Conservation (phyloP, 345 rosid genomes). For the Eucalyptus tenuipes region DNA sequence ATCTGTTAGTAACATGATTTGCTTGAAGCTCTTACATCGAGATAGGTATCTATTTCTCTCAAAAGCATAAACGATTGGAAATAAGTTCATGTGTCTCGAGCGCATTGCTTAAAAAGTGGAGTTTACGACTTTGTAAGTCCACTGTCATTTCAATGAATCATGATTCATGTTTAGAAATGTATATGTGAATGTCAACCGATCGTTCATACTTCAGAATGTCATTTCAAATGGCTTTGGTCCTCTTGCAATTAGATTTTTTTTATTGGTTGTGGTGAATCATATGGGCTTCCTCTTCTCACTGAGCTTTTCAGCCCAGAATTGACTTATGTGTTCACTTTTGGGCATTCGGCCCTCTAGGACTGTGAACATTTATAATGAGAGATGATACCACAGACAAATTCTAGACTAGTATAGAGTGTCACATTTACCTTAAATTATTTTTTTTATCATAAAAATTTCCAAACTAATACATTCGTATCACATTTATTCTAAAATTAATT, state of each 20-base stretch:
- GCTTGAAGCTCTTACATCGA: not conserved
- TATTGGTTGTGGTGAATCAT: not conserved
- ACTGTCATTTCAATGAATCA: not conserved
- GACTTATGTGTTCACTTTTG: not conserved
- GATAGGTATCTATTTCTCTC: not conserved
- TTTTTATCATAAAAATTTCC: not conserved
- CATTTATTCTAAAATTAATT: not conserved
- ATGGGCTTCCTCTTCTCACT: not conserved
- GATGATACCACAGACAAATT: not conserved
- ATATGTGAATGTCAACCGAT: not conserved
- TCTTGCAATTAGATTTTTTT: not conserved
- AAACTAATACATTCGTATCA: not conserved
- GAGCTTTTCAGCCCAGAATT: not conserved
- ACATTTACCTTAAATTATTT: not conserved
- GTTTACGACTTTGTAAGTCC: not conserved
- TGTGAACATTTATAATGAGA: not conserved
- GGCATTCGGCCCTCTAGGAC: not conserved
- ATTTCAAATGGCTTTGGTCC: not conserved
- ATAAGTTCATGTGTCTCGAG: not conserved
- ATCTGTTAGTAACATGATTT: not conserved
- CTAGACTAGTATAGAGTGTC: not conserved
- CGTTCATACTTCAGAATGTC: not conserved
- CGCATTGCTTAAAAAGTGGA: not conserved
- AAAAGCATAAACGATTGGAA: not conserved
- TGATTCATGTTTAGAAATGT: not conserved